Evolutionary conservation across 176 grass and related monocot species (phyloP), one percentile per base, ranked within the genome.

Genomic region (Carex littledalei): DNA sequence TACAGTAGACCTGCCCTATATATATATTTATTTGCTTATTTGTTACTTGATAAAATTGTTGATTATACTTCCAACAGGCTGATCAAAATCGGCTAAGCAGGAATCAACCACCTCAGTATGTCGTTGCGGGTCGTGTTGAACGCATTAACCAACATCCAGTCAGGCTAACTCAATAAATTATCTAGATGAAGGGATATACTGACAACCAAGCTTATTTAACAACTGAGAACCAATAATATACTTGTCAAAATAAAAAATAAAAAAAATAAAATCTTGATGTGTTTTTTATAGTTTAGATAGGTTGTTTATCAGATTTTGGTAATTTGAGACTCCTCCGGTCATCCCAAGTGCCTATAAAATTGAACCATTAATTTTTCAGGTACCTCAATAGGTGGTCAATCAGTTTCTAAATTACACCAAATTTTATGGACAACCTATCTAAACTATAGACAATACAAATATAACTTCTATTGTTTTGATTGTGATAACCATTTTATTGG

Each of bases 141-240:
- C 88, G 95, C 70, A 94, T 98, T 79, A 94, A 98, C 72, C 88
- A 94, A 89, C 92, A 98, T 86, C 93, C 88, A 63, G 95, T 98
- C 85, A 91, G 37, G 59, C 26, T 35, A 56, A 84, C 84, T 63
- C 17, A 74, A 67, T 86, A 64, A 56, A 22, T 63, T 87, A 31
- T 78, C 71, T 87, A 26, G 60, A 1, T 54, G 10, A 54, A 76
- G 71, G 32, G 47, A 76, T 54, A 76, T 76, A 50, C 29, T 75
- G 72, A 76, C 12, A 75, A 74, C 21, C 47, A 31, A 37, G 13
- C 21, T 76, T 76, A 76, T 26, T 53, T 76, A n/a, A 50, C 20
- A 76, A 29, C 47, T 29, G 22, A 29, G n/a, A n/a, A n/a, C n/a
- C n/a, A 22, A 76, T 12, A 15, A 26, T 53, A 76, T 54, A 54